These are phyloP conservation scores for Penicillium daleae DNA, from an alignment of 495 filamentous ascomycete species.

Conservation along the genomic window DNA sequence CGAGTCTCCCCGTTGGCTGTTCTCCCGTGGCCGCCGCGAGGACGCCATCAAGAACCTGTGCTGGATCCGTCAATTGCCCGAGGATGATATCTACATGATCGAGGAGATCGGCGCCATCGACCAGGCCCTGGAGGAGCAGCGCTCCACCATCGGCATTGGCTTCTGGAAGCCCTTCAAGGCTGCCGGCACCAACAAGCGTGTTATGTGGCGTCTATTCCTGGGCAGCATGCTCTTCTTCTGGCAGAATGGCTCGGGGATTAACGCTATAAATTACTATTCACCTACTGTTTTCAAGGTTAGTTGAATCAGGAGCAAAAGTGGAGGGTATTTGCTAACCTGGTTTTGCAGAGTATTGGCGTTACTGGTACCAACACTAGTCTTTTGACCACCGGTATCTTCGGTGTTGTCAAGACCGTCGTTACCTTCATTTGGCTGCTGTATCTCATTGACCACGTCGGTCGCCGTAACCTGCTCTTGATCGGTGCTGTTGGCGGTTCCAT, in stretches of 20 bases:
- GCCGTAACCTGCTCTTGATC: slow-evolving; percentile 69
- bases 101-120: slow-evolving; percentile 69
- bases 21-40: slow-evolving; percentile 51
- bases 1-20: slow-evolving; percentile 63
- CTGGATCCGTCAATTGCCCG: slow-evolving; percentile 64
- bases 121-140: slow-evolving; percentile 62
- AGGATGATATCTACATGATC: slow-evolving; percentile 64
- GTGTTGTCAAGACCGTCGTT: slow-evolving; percentile 58
- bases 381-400: slow-evolving; percentile 59
- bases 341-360: slow-evolving; percentile 56
- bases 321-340: slow-evolving; percentile 1
- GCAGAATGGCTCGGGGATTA: slow-evolving; percentile 71
- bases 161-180: slow-evolving; percentile 73
- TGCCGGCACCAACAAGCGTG: slow-evolving; percentile 53
- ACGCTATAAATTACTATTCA: slow-evolving; percentile 70
- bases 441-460: slow-evolving; percentile 71
- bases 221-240: slow-evolving; percentile 69
- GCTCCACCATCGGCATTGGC: slow-evolving; percentile 60
- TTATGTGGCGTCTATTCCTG: slow-evolving; percentile 70
- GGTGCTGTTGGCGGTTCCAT: slow-evolving; percentile 71
- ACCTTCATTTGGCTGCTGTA: slow-evolving; percentile 70
- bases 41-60: slow-evolving; percentile 61
- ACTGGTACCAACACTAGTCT: slow-evolving; percentile 51
- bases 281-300: slow-evolving; percentile 58
- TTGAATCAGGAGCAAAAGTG: not conserved